A percentile compares a stretch with the other conserved stretches of the same genome.
Evolutionary conservation across 805 yeast genomes (phyloP).

Genomic region (Ogataea zsoltii): DNA sequence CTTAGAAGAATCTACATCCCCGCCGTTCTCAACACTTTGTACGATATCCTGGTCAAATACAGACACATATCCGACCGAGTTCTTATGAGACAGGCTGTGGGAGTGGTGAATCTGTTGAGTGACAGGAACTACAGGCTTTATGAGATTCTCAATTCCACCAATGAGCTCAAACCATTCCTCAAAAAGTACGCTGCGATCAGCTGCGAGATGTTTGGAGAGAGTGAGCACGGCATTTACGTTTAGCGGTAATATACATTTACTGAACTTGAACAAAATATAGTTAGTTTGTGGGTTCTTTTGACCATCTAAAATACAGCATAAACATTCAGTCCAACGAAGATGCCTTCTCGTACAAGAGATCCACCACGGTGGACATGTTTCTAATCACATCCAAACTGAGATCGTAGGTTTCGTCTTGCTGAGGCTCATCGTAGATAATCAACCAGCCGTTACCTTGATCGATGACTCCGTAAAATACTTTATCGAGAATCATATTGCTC

Average conservation of each 20-base stretch:
- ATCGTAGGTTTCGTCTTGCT: slow-evolving; percentile 83
- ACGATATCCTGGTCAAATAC: slow-evolving; percentile 53
- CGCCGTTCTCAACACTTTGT: slow-evolving; percentile 63
- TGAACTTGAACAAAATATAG: no score
- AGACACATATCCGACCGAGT: slow-evolving; percentile 35
- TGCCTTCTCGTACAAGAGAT: slow-evolving; percentile 90
- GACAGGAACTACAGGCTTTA: slow-evolving; percentile 65
- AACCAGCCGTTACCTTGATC: slow-evolving; percentile 99
- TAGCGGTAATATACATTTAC: slow-evolving; percentile 4
- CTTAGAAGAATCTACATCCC: slow-evolving; percentile 75
- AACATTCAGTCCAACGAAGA: slow-evolving; percentile 62
- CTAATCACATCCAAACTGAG: slow-evolving; percentile 84
- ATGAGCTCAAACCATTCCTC: slow-evolving; percentile 40
- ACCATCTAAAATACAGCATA: background rate
- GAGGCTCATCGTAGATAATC: slow-evolving; percentile 85
- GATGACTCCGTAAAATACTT: slow-evolving; percentile 91
- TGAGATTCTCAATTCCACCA: slow-evolving; percentile 59
- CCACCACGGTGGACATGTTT: slow-evolving; percentile 85
- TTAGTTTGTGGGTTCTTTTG: no score
- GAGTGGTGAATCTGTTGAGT: slow-evolving; percentile 63
- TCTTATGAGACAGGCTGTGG: slow-evolving; percentile 57
- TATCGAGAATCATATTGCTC: slow-evolving; percentile 94
- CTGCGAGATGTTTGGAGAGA: slow-evolving; percentile 25
- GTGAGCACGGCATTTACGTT: slow-evolving; percentile 42
- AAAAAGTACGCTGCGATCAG: slow-evolving; percentile 62